Percentiles rank a stretch among this genome's conserved stretches.
These are phyloP conservation scores for Chaetomium sp. DNA, from an alignment of 2,329 filamentous ascomycete species.

Conservation along the genomic window DNA sequence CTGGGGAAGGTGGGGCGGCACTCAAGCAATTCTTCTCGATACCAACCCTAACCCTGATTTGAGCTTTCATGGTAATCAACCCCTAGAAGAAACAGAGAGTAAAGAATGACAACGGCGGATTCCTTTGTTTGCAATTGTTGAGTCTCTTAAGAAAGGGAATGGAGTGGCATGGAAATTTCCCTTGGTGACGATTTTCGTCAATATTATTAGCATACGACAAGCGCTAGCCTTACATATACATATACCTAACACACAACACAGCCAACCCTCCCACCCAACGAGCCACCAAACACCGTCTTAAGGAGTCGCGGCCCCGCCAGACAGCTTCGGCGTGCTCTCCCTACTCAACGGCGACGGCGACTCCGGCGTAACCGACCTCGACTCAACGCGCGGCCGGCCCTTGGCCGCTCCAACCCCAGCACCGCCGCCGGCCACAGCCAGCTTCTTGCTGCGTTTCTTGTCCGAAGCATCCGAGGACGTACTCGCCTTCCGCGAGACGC, in stretches of 20 bases:
- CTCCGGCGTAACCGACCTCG: slow-evolving; percentile 49
- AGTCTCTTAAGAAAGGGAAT: too few species aligned
- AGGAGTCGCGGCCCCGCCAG: slow-evolving; percentile 1
- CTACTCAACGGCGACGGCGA: slow-evolving; percentile 46
- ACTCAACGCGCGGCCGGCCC: slow-evolving; percentile 41
- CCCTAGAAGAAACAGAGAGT: too few species aligned
- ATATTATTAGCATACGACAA: too few species aligned
- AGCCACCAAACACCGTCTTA: neutral
- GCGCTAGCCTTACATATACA: too few species aligned
- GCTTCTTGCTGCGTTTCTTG: slow-evolving; percentile 49
- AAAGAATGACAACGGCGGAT: too few species aligned
- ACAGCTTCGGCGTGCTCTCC: slow-evolving; percentile 28
- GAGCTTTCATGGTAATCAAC: too few species aligned
- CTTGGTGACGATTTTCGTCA: too few species aligned
- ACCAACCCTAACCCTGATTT: neutral
- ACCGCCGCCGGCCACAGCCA: slow-evolving; percentile 27
- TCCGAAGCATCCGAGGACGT: slow-evolving; percentile 42
- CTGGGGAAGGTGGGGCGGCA: neutral
- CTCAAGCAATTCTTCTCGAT: neutral
- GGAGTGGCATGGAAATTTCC: too few species aligned
- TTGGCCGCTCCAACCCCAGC: slow-evolving; percentile 18
- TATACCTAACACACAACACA: too few species aligned
- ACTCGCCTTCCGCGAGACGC: slow-evolving; percentile 38
- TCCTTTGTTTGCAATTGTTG: too few species aligned
- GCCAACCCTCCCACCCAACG: neutral